A percentile compares a stretch with the other conserved stretches of the same genome.
Conservation (phyloP, 1,139 yeast genomes). For the Suhomyces ambrosiae region DNA sequence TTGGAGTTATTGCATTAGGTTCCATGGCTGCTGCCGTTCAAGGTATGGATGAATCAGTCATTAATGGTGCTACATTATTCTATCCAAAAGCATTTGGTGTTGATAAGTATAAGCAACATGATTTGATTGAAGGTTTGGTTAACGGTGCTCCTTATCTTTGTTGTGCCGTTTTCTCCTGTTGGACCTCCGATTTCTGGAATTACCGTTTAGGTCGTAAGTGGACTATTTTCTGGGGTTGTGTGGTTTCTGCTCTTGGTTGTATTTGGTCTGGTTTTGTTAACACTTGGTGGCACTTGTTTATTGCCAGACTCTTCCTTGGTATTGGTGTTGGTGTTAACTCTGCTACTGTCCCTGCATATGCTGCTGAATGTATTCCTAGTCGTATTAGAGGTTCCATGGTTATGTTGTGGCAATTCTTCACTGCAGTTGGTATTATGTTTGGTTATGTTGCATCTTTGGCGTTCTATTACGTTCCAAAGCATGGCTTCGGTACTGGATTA, state of each 20-base stretch:
- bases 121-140: conserved; percentile 73
- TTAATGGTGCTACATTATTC: conserved; percentile 79
- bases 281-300: conserved; percentile 74
- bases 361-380: conserved; percentile 81
- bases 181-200: conserved; percentile 72
- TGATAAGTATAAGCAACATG: conserved; percentile 47
- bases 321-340: conserved; percentile 81
- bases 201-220: conserved; percentile 68
- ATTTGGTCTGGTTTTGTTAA: conserved; percentile 78
- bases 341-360: conserved; percentile 78
- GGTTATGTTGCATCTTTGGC: conserved; percentile 75
- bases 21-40: conserved; percentile 91
- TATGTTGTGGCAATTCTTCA: conserved; percentile 89
- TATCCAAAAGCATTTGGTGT: conserved; percentile 56
- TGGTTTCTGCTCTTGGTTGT: conserved; percentile 65
- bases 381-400: conserved; percentile 77
- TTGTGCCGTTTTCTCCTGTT: conserved; percentile 69
- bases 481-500: conserved; percentile 37
- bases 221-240: conserved; percentile 69
- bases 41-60: conserved; percentile 90
- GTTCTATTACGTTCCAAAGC: conserved; percentile 38
- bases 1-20: conserved; percentile 68
- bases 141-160: conserved; percentile 83
- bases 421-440: conserved; percentile 83
- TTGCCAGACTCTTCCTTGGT: conserved; percentile 72